Conservation (phyloP, 306 rosid genomes). For the Dalbergia cochinchinensis region DNA sequence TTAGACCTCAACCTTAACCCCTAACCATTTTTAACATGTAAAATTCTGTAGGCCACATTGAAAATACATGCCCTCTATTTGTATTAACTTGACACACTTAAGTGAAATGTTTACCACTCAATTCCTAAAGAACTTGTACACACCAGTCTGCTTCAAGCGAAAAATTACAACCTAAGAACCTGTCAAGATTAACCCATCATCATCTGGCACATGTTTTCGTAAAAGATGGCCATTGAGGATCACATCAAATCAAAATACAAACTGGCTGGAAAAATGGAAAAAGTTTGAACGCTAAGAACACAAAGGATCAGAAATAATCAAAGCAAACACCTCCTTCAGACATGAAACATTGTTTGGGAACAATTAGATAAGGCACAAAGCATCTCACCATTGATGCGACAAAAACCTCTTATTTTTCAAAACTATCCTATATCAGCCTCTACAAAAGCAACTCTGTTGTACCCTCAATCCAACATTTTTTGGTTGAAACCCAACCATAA, state of each 20-base stretch:
- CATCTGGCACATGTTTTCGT: no score
- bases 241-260: not conserved
- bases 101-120: no score
- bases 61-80: no score
- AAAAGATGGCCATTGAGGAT: not conserved
- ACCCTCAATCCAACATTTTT: constrained; percentile 39
- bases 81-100: no score
- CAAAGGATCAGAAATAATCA: not conserved
- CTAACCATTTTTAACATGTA: no score
- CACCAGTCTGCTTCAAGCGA: no score
- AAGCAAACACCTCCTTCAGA: constrained; percentile 28
- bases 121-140: no score
- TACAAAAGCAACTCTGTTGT: constrained; percentile 51
- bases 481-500: constrained; percentile 62
- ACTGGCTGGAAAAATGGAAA: not conserved
- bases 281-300: not conserved
- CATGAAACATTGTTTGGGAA: constrained; percentile 40
- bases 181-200: no score
- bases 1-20: no score
- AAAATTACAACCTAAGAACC: no score
- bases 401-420: constrained; percentile 53
- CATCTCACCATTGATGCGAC: constrained; percentile 35
- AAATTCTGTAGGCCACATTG: no score
- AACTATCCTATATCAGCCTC: constrained; percentile 62
- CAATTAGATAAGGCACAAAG: constrained; percentile 36